These are phyloP conservation scores for Fomes fomentarius DNA, from an alignment of 1,284 basidiomycete genomes.

Conservation along the genomic window DNA sequence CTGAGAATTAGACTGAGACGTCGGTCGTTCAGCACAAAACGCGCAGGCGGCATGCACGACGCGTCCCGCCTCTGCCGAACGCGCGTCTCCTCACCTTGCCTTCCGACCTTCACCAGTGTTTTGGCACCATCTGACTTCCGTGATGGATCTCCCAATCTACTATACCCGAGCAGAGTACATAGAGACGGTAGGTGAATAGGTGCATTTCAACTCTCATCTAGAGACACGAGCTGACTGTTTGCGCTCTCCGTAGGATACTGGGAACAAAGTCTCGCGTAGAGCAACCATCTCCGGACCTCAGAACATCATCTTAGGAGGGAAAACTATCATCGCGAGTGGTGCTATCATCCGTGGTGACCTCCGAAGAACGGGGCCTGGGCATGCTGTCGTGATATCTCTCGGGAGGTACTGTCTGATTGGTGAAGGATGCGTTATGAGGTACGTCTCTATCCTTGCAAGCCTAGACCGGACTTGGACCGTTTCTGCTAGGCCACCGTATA, in stretches of 20 bases:
- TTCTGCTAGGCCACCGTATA: conserved; percentile 73
- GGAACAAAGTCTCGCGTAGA: conserved; percentile 85
- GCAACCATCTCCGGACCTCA: conserved; percentile 94
- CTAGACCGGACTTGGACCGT: no score
- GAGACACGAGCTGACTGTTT: conserved; percentile 2
- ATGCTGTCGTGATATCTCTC: conserved; percentile 90
- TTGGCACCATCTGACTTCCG: background rate
- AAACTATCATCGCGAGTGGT: conserved; percentile 91
- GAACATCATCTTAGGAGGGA: conserved; percentile 97
- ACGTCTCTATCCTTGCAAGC: conserved; percentile 24
- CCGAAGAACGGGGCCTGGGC: conserved; percentile 80
- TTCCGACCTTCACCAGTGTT: conserved; percentile 5
- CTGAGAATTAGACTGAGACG: no score
- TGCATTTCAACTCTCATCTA: background rate
- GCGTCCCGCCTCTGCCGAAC: conserved; percentile 1
- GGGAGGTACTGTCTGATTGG: conserved; percentile 93
- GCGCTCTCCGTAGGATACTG: conserved; percentile 38
- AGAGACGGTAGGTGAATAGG: conserved; percentile 62
- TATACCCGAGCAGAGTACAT: conserved; percentile 81
- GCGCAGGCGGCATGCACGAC: no score
- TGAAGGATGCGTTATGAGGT: conserved; percentile 90
- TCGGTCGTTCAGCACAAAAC: no score
- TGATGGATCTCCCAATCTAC: conserved; percentile 71
- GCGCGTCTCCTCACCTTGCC: conserved; percentile 13
- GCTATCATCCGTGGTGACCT: conserved; percentile 92